Percentiles rank a stretch among this genome's conserved stretches.
phyloP scores from a whole-genome alignment of 2,329 filamentous ascomycete species.

The Pseudogymnoascus sp. region DNA sequence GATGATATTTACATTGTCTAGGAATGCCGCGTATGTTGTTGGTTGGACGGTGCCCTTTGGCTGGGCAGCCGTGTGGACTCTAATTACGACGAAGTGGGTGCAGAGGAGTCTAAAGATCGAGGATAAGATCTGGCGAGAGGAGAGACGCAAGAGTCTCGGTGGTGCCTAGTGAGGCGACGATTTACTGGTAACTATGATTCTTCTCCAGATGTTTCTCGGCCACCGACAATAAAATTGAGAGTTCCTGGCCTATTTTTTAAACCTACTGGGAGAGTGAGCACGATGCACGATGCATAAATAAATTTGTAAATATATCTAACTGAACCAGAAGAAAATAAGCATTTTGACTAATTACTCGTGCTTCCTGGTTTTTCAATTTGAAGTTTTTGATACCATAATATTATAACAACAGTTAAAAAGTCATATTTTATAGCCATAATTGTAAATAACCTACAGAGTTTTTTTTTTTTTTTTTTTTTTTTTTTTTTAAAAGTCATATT shows the following conservation, averaged over 20 bases:
- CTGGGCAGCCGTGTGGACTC: slow-evolving; percentile 16
- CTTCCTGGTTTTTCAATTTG: too few relatives aligned
- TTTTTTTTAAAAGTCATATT: not conserved
- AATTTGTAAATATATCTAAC: not conserved
- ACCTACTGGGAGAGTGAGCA: not conserved
- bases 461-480: too few relatives aligned
- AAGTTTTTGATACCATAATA: too few relatives aligned
- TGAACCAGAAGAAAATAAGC: not conserved
- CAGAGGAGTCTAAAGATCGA: slow-evolving; percentile 19
- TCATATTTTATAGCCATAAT: not conserved
- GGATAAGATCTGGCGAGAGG: slow-evolving; percentile 19
- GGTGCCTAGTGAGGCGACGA: not conserved
- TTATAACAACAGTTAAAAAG: not conserved
- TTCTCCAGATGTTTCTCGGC: not conserved
- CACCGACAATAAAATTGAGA: too few relatives aligned
- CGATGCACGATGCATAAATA: not conserved
- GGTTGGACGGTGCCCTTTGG: slow-evolving; percentile 25
- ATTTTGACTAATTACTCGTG: not conserved
- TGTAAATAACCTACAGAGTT: too few relatives aligned
- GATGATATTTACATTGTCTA: slow-evolving; percentile 1
- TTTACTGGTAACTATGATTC: not conserved
- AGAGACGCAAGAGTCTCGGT: not conserved
- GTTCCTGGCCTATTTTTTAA: not conserved
- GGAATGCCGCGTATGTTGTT: slow-evolving; percentile 12
- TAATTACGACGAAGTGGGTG: slow-evolving; percentile 18